These are phyloP conservation scores for Amphibolis antarctica DNA, from an alignment of 106 monocot genomes.

Conservation along the genomic window DNA sequence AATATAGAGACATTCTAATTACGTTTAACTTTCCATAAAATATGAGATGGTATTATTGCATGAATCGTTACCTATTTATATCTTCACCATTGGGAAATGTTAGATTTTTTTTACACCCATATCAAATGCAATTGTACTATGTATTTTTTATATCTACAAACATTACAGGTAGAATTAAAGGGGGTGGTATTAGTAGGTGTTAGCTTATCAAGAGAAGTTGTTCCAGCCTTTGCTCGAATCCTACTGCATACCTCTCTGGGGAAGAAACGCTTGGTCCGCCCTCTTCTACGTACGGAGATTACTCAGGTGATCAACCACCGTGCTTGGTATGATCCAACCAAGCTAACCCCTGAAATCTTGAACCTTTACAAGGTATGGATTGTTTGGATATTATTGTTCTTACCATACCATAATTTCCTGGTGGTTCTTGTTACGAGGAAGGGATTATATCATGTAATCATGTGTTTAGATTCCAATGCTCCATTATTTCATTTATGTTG, in stretches of 20 bases:
- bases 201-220: conserved; percentile 85
- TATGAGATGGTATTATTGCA: too few species aligned
- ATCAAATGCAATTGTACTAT: too few species aligned
- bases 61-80: too few species aligned
- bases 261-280: conserved; percentile 91
- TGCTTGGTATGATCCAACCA: conserved; percentile 78
- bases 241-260: conserved; percentile 79
- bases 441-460: too few species aligned
- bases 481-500: too few species aligned
- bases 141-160: too few species aligned
- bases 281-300: conserved; percentile 82
- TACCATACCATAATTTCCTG: background rate
- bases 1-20: too few species aligned
- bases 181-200: conserved; percentile 69
- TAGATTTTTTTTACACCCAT: too few species aligned
- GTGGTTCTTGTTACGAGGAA: background rate
- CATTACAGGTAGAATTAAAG: conserved; percentile 55
- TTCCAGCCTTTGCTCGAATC: conserved; percentile 88
- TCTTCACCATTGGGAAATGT: too few species aligned
- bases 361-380: conserved; percentile 69
- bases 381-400: background rate
- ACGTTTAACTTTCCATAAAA: background rate
- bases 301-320: conserved; percentile 81
- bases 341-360: conserved; percentile 61
- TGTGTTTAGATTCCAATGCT: too few species aligned